Base-by-base conservation (phyloP, 441 rosid species). In the Flueggea neowawraea region DNA sequence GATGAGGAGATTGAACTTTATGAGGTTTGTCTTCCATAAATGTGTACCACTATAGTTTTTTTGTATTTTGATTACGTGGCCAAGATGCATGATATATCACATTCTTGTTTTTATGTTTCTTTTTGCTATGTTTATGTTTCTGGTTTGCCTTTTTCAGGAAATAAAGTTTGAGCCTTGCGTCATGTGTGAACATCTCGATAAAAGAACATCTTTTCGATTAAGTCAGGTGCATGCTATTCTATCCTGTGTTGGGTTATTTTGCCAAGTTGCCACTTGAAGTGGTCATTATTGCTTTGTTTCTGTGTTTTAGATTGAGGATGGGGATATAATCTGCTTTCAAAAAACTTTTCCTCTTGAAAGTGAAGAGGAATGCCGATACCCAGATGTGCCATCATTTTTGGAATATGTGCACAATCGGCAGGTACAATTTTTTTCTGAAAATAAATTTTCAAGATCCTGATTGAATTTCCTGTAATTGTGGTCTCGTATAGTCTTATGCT, bases 291-390 rank as follows among this genome's bases (percentile, higher is more conserved):
- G 45, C 15, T 64, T 52, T 57, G 33, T 41, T 43, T n/a, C n/a
- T 72, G 58, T 67, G 51, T 36, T 80, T 69, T 82, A 95, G 99
- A 79, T 95, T 71, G 98, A 89, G 82, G 98, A 95, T 82, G 99
- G 99, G 64, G 99, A 95, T 65, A 86, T 95, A 68, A 86, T 91
- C 65, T 91, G 99, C 82, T 95, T 82, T 79, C 99, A 95, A 80
- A 91, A 86, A 79, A 66, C 80, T 71, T 5, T 36, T 8, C 57
- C 82, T 67, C 54, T 58, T 55, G 80, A 78, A 71, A 70, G 68
- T 70, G 92, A 81, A 68, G 87, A 69, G 68, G 83, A 84, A 63
- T 78, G 69, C 63, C 81, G 70, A 41, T 85, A 88, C 73, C 96
- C 95, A n/a, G 81, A 85, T 57, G 90, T 95, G 61, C 91, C 97